A percentile compares a stretch with the other conserved stretches of the same genome.
phyloP scores from a whole-genome alignment of 73 alveolate species.

The Tetrahymena thermophila region DNA sequence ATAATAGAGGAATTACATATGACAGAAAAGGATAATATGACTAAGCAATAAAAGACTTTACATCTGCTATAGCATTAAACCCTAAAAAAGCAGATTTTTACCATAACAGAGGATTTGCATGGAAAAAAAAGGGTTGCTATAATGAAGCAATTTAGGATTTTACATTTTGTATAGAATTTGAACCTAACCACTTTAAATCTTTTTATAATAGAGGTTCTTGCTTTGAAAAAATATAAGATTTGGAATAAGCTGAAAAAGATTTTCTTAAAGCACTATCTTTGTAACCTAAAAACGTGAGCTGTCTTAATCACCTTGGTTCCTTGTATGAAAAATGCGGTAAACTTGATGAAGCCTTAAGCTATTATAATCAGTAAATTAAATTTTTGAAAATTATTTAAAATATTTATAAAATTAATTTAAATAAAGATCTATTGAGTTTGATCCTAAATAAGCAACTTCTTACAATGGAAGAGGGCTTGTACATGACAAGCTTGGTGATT shows the following conservation, averaged over 20 bases:
- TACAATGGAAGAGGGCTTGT: conserved; percentile 96
- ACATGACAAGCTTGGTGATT: conserved; percentile 85
- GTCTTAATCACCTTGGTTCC: conserved; percentile 90
- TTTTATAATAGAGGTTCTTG: conserved; percentile 95
- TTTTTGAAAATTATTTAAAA: neutral
- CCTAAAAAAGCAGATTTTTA: conserved; percentile 95
- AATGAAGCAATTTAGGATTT: conserved; percentile 87
- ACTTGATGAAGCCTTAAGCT: conserved; percentile 80
- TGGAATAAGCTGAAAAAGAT: conserved; percentile 92
- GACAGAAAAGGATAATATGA: conserved; percentile 91
- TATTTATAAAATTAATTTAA: too few species aligned
- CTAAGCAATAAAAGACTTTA: conserved; percentile 84
- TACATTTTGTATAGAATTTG: conserved; percentile 77
- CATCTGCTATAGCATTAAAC: conserved; percentile 86
- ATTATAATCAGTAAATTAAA: conserved; percentile 55
- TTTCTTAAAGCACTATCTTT: conserved; percentile 68
- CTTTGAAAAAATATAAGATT: conserved; percentile 88
- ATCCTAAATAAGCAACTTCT: conserved; percentile 84
- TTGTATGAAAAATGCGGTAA: conserved; percentile 83
- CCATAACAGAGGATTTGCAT: conserved; percentile 96
- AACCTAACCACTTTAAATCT: conserved; percentile 87
- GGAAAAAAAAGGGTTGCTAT: conserved; percentile 80
- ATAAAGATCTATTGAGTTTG: conserved; percentile 70
- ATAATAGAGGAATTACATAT: conserved; percentile 92
- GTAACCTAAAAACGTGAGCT: conserved; percentile 76